Evolutionary conservation across 495 filamentous ascomycete genomes (phyloP), one percentile per base, ranked within the genome.

Genomic region (Penicillium cosmopolitanum): DNA sequence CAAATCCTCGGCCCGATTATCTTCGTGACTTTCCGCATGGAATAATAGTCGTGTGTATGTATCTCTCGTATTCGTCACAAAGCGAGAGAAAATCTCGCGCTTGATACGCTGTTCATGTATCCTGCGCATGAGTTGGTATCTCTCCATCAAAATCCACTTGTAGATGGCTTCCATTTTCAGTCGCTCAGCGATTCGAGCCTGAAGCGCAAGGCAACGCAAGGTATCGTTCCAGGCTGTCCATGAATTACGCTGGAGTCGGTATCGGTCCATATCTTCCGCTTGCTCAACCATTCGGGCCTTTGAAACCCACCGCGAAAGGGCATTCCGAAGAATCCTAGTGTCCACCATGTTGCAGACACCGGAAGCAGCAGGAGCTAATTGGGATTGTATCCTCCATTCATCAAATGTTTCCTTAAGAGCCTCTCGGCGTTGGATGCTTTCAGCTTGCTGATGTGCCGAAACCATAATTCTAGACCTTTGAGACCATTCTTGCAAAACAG

Each of bases 191-290:
- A 87, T 83, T 21, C 76, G 80, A 15, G 72, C 72, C 35, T 66
- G 73, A 5, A 89, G 71, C 3, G 78, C 80, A 58, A 81, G 72
- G 55, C 79, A 83, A 12, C 87, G 84, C 34, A 88, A 76, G 15
- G 73, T 79, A 71, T 89, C 85, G 55, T 89, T 89, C 88, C 88
- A 92, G 12, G 77, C 65, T 1, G 83, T 85, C 80, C 82, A 88
- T 9, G 83, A 73, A 65, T 85, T 86, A 31, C 81, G 80, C 46
- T 88, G 60, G 36, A 86, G 66, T 42, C 85, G 78, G 57, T 73
- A 56, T 25, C 70, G 78, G 62, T 88, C 77, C 43, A 87, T 72
- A 36, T 77, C 72, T 13, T 73, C 64, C n/a, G 88, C 87, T 66
- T 83, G 78, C n/a, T 75, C 71, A 25, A 79, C 68, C 54, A 80